Evolutionary conservation across 441 rosid genomes (phyloP).

Genomic region (Pelargonium cotyledonis): DNA sequence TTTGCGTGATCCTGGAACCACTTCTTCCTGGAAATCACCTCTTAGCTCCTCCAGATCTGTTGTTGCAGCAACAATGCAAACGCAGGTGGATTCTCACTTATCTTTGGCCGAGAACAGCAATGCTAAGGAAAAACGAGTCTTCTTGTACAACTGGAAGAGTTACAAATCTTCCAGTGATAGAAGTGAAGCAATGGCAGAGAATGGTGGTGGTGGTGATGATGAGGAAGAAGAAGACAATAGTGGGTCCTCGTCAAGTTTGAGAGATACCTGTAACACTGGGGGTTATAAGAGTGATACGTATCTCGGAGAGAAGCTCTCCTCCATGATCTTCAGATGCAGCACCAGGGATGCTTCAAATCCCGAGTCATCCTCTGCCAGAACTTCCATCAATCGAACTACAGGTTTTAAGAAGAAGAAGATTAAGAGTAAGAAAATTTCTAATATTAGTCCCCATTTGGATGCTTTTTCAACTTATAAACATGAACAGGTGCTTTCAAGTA

Average conservation of each 20-base stretch:
- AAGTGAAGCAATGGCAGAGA: conserved; percentile 27
- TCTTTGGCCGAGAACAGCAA: no score
- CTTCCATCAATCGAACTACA: conserved; percentile 29
- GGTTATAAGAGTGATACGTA: conserved; percentile 52
- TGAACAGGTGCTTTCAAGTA: conserved; percentile 27
- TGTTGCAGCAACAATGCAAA: no score
- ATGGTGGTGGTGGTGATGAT: conserved; percentile 10
- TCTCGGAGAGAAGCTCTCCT: conserved; percentile 42
- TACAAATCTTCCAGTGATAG: conserved; percentile 44
- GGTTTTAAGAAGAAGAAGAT: conserved; percentile 32
- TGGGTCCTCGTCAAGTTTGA: conserved; percentile 53
- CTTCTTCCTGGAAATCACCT: conserved; percentile 84
- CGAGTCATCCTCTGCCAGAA: conserved; percentile 28
- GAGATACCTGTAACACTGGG: conserved; percentile 60
- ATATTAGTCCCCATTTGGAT: conserved; percentile 30
- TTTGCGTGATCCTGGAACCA: conserved; percentile 87
- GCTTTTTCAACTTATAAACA: conserved; percentile 42
- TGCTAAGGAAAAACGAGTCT: conserved; percentile 40
- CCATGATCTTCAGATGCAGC: conserved; percentile 48
- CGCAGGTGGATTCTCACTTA: no score
- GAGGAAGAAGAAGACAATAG: conserved; percentile 15
- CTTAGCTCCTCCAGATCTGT: conserved; percentile 65
- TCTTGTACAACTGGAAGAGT: conserved; percentile 76
- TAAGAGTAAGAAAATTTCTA: conserved; percentile 4
- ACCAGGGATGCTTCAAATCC: conserved; percentile 40